phyloP scores from a whole-genome alignment of 2,329 filamentous ascomycete genomes.

The Emergomyces pasteurianus region DNA sequence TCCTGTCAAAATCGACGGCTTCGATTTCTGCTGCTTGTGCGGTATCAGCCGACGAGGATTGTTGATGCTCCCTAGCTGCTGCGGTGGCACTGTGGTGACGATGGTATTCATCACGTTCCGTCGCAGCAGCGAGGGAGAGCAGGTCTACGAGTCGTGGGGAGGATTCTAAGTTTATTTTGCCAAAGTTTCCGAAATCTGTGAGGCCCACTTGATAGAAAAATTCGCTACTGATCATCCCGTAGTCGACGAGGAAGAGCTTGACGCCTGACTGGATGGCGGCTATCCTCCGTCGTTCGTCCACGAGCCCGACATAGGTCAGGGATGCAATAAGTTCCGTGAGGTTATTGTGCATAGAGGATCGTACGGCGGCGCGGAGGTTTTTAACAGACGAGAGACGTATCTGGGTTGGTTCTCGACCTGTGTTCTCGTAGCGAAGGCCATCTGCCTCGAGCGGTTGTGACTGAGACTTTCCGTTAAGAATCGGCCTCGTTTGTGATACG shows the following conservation, averaged over 20 bases:
- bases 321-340: constrained; percentile 77
- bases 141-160: constrained; percentile 60
- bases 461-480: constrained; percentile 23
- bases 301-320: constrained; percentile 86
- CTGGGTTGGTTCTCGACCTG: constrained; percentile 54
- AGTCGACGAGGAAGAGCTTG: constrained; percentile 85
- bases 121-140: constrained; percentile 58
- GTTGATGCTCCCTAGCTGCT: not conserved
- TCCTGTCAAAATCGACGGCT: constrained; percentile 51
- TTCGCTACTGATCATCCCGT: constrained; percentile 73
- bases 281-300: constrained; percentile 75
- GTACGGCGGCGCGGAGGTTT: constrained; percentile 67
- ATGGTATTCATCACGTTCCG: constrained; percentile 46
- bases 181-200: constrained; percentile 94
- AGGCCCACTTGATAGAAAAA: constrained; percentile 94
- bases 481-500: constrained; percentile 19
- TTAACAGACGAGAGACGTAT: constrained; percentile 78
- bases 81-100: not conserved
- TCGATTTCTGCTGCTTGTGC: constrained; percentile 44
- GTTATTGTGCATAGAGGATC: constrained; percentile 69
- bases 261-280: constrained; percentile 90
- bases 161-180: constrained; percentile 66
- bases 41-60: not conserved
- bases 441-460: constrained; percentile 27
- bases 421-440: constrained; percentile 57